These are phyloP conservation scores for Suhomyces terraborum DNA, from an alignment of 1,139 yeast species.

Conservation along the genomic window DNA sequence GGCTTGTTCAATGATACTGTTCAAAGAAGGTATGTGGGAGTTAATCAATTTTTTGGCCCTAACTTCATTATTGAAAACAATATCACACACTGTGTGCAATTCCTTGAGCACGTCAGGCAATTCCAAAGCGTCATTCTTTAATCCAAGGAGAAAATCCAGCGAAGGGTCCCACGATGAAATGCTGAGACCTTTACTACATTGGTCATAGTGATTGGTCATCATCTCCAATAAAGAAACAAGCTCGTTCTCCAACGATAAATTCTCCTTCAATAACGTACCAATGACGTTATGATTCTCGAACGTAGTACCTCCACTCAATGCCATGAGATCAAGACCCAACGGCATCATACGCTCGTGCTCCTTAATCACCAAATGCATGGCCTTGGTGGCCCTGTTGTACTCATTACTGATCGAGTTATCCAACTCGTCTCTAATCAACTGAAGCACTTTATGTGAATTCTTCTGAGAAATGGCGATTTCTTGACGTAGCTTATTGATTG, in stretches of 20 bases:
- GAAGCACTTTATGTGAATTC: slow-evolving; percentile 30
- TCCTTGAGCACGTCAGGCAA: slow-evolving; percentile 24
- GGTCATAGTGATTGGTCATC: slow-evolving; percentile 81
- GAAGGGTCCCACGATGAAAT: slow-evolving; percentile 14
- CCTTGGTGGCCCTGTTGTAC: slow-evolving; percentile 19
- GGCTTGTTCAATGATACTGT: slow-evolving; percentile 19
- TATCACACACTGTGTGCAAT: slow-evolving; percentile 35
- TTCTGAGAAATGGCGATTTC: slow-evolving; percentile 33
- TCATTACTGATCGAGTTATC: slow-evolving; percentile 21
- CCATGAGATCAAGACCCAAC: slow-evolving; percentile 12
- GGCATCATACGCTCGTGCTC: slow-evolving; percentile 28
- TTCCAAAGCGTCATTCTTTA: slow-evolving; percentile 38
- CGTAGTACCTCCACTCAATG: slow-evolving; percentile 5
- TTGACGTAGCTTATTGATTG: slow-evolving; percentile 28
- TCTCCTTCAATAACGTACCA: slow-evolving; percentile 31
- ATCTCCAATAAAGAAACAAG: slow-evolving; percentile 70
- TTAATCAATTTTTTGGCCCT: slow-evolving; percentile 32
- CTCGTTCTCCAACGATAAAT: slow-evolving; percentile 62
- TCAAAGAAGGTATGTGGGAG: slow-evolving; percentile 19
- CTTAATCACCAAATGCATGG: slow-evolving; percentile 22
- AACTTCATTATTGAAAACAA: slow-evolving; percentile 38
- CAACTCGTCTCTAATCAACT: slow-evolving; percentile 24
- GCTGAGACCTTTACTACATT: slow-evolving; percentile 50
- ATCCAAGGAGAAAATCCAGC: slow-evolving; percentile 30
- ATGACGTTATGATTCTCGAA: slow-evolving; percentile 10